phyloP scores from a whole-genome alignment of 495 filamentous ascomycete species.

The Terfezia boudieri region DNA sequence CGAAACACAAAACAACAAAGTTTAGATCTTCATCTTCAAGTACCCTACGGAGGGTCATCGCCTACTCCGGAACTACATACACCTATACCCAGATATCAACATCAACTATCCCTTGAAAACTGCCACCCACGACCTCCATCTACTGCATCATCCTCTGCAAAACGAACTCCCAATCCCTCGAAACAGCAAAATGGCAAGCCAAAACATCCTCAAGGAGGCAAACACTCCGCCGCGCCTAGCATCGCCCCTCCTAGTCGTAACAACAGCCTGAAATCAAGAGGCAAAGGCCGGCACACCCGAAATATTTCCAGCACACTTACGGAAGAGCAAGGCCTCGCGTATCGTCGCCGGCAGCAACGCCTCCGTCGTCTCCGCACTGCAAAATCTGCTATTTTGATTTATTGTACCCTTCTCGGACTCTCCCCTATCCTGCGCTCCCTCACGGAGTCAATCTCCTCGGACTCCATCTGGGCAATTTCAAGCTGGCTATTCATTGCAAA shows the following conservation, averaged over 20 bases:
- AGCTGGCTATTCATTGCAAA: slow-evolving; percentile 86
- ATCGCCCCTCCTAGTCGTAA: neutral
- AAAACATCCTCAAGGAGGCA: neutral
- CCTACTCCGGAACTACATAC: neutral
- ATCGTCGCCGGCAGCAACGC: neutral
- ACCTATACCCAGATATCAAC: neutral
- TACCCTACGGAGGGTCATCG: neutral
- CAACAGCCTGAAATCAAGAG: neutral
- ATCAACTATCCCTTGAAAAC: neutral
- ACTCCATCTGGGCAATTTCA: slow-evolving; percentile 92
- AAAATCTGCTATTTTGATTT: slow-evolving; percentile 86
- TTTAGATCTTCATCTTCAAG: neutral
- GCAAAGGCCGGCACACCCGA: neutral
- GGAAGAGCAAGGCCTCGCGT: neutral
- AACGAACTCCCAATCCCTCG: neutral
- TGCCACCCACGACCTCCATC: neutral
- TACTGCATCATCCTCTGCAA: neutral
- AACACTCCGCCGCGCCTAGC: neutral
- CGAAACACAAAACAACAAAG: too few relatives aligned
- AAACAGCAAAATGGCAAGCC: neutral
- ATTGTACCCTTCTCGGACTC: slow-evolving; percentile 69
- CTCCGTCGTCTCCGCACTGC: slow-evolving; percentile 36
- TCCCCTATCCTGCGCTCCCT: slow-evolving; percentile 88
- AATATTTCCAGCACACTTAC: neutral
- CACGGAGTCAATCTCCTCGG: slow-evolving; percentile 66